Percentiles rank a stretch among this genome's conserved stretches.
Conservation (phyloP, 2,329 filamentous ascomycete genomes). For the Plectosphaerella cucumerina region DNA sequence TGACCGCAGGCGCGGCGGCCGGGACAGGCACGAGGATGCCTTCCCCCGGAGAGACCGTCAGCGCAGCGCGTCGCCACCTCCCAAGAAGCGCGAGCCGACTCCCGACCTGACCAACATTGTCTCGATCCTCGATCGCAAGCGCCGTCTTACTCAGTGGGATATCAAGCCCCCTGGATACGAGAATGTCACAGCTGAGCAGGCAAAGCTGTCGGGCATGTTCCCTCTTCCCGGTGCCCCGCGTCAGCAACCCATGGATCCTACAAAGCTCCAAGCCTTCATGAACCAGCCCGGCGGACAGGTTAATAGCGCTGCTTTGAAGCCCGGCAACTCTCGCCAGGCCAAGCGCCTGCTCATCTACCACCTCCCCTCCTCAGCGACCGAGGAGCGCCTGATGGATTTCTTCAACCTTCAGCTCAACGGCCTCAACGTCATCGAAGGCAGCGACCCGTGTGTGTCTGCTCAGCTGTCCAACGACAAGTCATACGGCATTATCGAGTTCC, state of each 20-base stretch:
- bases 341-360: conserved; percentile 90
- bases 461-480: conserved; percentile 74
- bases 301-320: conserved; percentile 78
- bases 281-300: conserved; percentile 73
- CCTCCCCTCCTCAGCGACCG: conserved; percentile 66
- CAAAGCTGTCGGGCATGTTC: conserved; percentile 99
- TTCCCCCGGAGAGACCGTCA: conserved; percentile 49
- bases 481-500: conserved; percentile 90
- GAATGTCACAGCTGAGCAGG: conserved; percentile 96
- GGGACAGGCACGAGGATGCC: conserved; percentile 36
- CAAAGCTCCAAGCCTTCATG: conserved; percentile 92
- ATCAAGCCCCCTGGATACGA: conserved; percentile 98
- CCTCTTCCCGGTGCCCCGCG: conserved; percentile 91
- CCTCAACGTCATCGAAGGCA: conserved; percentile 82
- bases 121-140: conserved; percentile 80
- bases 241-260: conserved; percentile 92
- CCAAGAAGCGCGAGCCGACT: conserved; percentile 91
- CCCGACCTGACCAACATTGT: conserved; percentile 86
- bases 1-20: conserved; percentile 48
- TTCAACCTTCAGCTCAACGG: conserved; percentile 97
- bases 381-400: conserved; percentile 74
- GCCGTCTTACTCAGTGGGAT: conserved; percentile 97
- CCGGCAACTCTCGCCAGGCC: conserved; percentile 87
- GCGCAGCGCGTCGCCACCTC: conserved; percentile 74
- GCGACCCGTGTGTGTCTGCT: conserved; percentile 79